Base-by-base conservation (phyloP, 306 rosid species). In the Echinosophora koreensis region DNA sequence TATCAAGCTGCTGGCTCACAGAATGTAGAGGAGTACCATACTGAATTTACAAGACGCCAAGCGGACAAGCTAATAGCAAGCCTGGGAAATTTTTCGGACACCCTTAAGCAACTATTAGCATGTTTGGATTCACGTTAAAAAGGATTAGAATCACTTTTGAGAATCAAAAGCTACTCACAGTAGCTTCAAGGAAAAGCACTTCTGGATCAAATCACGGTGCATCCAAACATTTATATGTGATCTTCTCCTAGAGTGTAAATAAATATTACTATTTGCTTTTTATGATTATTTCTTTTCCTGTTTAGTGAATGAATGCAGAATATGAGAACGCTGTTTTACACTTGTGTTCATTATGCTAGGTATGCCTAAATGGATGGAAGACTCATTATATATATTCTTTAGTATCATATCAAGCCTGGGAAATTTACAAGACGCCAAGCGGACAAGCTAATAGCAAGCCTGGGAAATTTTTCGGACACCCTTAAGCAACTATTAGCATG, bases 61-160 rank as follows among this genome's bases (percentile, higher is more conserved):
- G 88, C 86, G 57, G 86, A 85, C 73, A 75, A 78, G 70, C 80
- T 85, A 74, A 82, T 85, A 70, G 79, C 79, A 70, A 78, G 81
- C 69, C 60, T 85, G 18, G 86, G 86, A 42, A 74, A 69, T 70
- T 82, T 85, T 73, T 69, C 79, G 3, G 38, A 52, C 66, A 82
- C 81, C 80, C 84, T 85, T 22, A 71, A 78, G 69, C 79, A 78
- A 30, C 80, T 85, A 18, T 22, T 22, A 22, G 22, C 22, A 22
- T 22, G 22, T 22, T 22, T 22, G 22, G 22, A 22, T 22, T 22
- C 22, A 22, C 22, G 22, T 22, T 22, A 22, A 22, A 22, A 22
- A 22, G 22, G 22, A 22, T 22, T 22, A 22, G 22, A 22, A 22
- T 22, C 22, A 22, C 22, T 22, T 22, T 22, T 22, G 22, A 22